Percentiles rank a stretch among this genome's conserved stretches.
Conservation (phyloP, 768 basidiomycete genomes). For the Russula olivacea region DNA sequence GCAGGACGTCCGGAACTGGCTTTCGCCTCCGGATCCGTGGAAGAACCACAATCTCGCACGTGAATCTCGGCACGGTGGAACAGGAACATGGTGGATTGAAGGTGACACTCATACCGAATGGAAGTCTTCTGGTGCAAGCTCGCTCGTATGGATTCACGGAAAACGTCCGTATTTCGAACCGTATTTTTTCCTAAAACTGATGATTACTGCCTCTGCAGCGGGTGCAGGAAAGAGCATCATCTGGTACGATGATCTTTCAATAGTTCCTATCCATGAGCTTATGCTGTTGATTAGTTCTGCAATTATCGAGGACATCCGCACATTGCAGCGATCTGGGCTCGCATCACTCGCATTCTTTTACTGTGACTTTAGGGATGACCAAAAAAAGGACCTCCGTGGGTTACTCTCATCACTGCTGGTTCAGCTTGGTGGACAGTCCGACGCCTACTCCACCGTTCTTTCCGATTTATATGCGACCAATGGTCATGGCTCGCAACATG, state of each 20-base stretch:
- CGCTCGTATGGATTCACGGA: conserved; percentile 4
- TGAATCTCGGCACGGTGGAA: background rate
- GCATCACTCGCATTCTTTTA: background rate
- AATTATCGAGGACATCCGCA: background rate
- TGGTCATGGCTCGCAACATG: background rate
- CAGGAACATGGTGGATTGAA: background rate
- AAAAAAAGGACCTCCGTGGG: too few relatives aligned
- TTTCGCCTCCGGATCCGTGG: conserved; percentile 10
- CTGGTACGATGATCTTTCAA: background rate
- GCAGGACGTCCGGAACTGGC: background rate
- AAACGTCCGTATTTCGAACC: background rate
- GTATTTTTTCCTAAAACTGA: background rate
- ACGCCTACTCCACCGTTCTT: too few relatives aligned
- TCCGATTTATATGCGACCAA: too few relatives aligned
- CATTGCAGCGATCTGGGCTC: background rate
- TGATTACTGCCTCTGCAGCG: background rate
- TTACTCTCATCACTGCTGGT: too few relatives aligned
- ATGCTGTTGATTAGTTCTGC: background rate
- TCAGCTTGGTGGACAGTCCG: too few relatives aligned
- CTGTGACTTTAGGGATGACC: too few relatives aligned
- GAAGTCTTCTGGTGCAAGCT: background rate
- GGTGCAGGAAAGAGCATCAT: conserved; percentile 6
- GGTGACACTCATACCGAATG: background rate
- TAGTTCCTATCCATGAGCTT: background rate
- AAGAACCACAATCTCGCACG: background rate